A percentile compares a stretch with the other conserved stretches of the same genome.
These are phyloP conservation scores for Leccinellum albellum DNA, from an alignment of 768 basidiomycete genomes.

Conservation along the genomic window DNA sequence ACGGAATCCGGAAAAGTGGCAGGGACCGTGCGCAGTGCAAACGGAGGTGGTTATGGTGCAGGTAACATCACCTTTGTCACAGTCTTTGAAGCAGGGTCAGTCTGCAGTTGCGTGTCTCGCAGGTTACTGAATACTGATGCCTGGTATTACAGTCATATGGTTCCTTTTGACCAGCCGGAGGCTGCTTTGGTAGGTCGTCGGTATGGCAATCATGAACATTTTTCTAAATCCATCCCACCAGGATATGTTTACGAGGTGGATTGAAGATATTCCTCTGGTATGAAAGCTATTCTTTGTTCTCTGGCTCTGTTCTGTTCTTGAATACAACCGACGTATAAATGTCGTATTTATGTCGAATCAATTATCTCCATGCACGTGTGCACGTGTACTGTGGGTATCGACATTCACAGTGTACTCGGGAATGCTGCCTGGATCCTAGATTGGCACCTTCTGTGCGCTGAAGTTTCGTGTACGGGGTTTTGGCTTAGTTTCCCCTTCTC, in stretches of 20 bases:
- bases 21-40: conserved; percentile 70
- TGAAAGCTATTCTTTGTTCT: neutral
- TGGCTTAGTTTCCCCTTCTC: too few species aligned
- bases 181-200: conserved; percentile 62
- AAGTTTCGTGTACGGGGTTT: too few species aligned
- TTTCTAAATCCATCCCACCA: conserved; percentile 19
- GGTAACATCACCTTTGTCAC: conserved; percentile 85
- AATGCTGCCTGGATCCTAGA: neutral
- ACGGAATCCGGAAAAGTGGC: conserved; percentile 51
- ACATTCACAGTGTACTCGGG: neutral
- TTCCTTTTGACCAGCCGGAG: conserved; percentile 86
- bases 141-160: conserved; percentile 67
- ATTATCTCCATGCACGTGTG: neutral
- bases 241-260: conserved; percentile 63
- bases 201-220: neutral
- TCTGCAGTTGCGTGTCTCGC: neutral
- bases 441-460: neutral
- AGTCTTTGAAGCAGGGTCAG: conserved; percentile 78
- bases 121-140: neutral
- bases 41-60: conserved; percentile 57
- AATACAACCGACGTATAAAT: neutral
- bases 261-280: conserved; percentile 47
- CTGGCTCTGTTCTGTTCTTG: neutral
- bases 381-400: neutral
- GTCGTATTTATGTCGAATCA: neutral